These are phyloP conservation scores for Aureobasidium leucospermi DNA, from an alignment of 2,329 filamentous ascomycete species.

Conservation along the genomic window DNA sequence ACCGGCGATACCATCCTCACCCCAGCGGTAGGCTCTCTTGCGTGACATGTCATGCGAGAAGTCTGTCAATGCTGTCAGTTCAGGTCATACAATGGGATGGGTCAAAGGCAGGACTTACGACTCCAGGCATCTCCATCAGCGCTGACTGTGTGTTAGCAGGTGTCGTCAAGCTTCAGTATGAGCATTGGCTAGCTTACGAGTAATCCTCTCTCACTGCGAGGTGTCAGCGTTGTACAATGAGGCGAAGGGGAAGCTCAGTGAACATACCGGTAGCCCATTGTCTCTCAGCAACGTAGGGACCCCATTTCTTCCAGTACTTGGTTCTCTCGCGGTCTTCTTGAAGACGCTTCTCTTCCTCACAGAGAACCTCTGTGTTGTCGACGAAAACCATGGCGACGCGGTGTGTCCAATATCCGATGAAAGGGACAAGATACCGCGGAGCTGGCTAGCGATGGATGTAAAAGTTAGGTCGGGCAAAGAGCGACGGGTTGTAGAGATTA, in stretches of 20 bases:
- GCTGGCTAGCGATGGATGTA: background rate
- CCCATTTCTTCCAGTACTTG: conserved; percentile 99
- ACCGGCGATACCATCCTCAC: conserved; percentile 92
- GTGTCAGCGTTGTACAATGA: conserved; percentile 24
- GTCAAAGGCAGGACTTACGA: conserved; percentile 52
- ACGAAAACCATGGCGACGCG: conserved; percentile 68
- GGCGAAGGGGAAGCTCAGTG: conserved; percentile 1
- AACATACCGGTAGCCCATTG: conserved; percentile 85
- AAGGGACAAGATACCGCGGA: background rate
- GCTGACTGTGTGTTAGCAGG: conserved; percentile 37
- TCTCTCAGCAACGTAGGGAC: conserved; percentile 84
- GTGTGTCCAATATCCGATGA: background rate
- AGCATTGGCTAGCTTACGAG: conserved; percentile 44
- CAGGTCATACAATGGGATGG: background rate
- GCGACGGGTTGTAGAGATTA: conserved; percentile 1
- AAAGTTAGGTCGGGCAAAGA: background rate
- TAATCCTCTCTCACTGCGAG: conserved; percentile 81
- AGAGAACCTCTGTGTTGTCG: conserved; percentile 79
- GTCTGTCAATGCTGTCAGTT: conserved; percentile 45
- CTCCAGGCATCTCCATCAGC: conserved; percentile 91
- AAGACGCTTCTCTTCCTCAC: conserved; percentile 83
- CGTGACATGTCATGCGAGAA: conserved; percentile 90
- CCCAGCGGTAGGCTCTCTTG: conserved; percentile 86
- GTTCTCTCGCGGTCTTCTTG: conserved; percentile 73
- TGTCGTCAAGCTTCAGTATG: background rate